phyloP scores from a whole-genome alignment of 257 asterid genomes.

The Nicotiana paniculata region DNA sequence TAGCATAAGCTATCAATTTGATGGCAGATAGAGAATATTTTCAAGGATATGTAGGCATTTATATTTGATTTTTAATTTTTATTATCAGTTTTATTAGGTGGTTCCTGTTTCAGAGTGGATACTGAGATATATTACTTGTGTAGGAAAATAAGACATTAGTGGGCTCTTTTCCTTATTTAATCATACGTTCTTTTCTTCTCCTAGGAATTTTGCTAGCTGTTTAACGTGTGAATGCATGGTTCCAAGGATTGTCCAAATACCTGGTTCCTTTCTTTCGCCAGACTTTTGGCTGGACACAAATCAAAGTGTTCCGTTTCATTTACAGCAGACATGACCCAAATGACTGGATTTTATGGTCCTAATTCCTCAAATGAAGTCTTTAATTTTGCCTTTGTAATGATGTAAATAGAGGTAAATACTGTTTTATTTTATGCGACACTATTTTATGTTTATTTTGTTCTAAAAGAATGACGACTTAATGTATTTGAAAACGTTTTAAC shows the following conservation, averaged over 20 bases:
- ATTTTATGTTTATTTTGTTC: neutral
- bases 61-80: neutral
- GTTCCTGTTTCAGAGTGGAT: neutral
- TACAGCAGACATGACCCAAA: neutral
- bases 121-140: neutral
- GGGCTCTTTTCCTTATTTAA: neutral
- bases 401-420: neutral
- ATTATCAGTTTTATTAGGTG: neutral
- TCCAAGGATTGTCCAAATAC: neutral
- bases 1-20: conserved; percentile 5
- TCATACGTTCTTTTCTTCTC: neutral
- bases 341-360: neutral
- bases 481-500: too few species aligned
- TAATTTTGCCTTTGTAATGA: neutral
- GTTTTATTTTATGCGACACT: too few species aligned
- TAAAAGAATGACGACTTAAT: too few species aligned
- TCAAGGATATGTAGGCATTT: neutral
- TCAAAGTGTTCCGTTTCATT: neutral
- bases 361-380: neutral
- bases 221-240: neutral
- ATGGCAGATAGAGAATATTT: neutral
- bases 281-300: neutral
- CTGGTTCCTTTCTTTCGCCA: neutral
- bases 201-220: neutral
- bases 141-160: neutral